Base-by-base conservation (phyloP, 441 rosid species). In the Populus trichocarpa region DNA sequence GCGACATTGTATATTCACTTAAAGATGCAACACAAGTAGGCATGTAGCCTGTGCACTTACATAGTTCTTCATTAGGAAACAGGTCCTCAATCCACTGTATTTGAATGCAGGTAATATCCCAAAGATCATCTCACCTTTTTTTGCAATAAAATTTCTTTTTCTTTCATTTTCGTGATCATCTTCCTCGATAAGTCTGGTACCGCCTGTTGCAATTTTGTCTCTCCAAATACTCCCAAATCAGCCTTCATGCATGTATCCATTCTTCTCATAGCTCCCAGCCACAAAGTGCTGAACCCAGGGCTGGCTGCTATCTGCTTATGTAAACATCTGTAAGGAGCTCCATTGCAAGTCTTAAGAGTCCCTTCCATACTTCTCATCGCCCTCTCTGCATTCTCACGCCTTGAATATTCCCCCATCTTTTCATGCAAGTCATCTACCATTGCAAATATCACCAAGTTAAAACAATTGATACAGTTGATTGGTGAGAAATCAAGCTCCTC, bases 191-290 rank as follows among this genome's bases (percentile, higher is more conserved):
- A 78, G 2, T 86, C 89, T 20, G 99, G 95, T 46, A 94, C 85
- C 5, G 80, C 75, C 23, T 90, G 88, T 32, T 86, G 89, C 78
- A 96, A 73, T 42, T 75, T 84, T 0, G 93, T 88, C 57, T 89
- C 87, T 1, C 94, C 98, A 50, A 88, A 89, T 2, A 66, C 79
- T 36, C 97, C 95, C 72, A 93, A 72, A 76, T 92, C 93, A 2
- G 94, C 93, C 75, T 96, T 93, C 97, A 96, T 92, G 76, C 97
- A 93, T 6, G 98, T 93, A 78, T 93, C 98, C 99, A 93, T 91
- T 72, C 98, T 90, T 70, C 98, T 90, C 82, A 96, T 72, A 23
- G 92, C 87, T 33, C 97, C 98, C 6, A 92, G 82, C 99, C 97
- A 95, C 63, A 95, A 91, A 0, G 98, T 92, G 78, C 95, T 81